Base-by-base conservation (phyloP, 495 filamentous ascomycete genomes). In the Neurospora sp. region DNA sequence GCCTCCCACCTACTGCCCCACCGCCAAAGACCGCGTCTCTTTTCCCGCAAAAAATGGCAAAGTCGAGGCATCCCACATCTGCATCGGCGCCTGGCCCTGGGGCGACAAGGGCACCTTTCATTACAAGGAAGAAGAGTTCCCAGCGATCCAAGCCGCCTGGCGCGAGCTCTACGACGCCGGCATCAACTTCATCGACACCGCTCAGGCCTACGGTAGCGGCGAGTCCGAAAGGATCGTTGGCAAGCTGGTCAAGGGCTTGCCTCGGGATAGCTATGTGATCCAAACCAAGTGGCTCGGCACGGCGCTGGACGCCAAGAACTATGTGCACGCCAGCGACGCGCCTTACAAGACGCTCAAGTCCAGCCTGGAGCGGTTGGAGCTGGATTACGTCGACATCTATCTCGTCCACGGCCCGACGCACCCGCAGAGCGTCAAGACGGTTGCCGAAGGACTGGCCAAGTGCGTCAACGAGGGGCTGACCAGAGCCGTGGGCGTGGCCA, bases 51-150 rank as follows among this genome's bases (percentile, higher is more conserved):
- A 79, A 21, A 59, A 59, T 10, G 48, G 48, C 10, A 28, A 59
- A 15, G 78, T 83, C 19, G 69, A 77, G 4, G 78, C 81, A 21
- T 77, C 82, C 0, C 78, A 79, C 69, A 72, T 84, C 54, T 81
- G 76, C 71, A 79, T 83, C 69, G 82, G 83, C 1, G 79, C 80
- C 15, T 85, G 81, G 82, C 69, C 82, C 19, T 84, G 83, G 83
- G 83, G 83, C 54, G 82, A 85, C 77, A 83, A 77, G 43, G 76
- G 81, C 5, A 85, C 82, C n/a, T 84, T 75, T 40, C 70, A 76
- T 37, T 85, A 83, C 73, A 70, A 80, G 19, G 59, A 75, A 0
- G 77, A 77, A 19, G 83, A 85, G 69, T 73, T 77, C 0, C 81
- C 80, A 0, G 73, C 70, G 0, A 77, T 84, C 38, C 73, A 83